Conservation (phyloP, 177 flowering plant species). For the Vitis hybrid region DNA sequence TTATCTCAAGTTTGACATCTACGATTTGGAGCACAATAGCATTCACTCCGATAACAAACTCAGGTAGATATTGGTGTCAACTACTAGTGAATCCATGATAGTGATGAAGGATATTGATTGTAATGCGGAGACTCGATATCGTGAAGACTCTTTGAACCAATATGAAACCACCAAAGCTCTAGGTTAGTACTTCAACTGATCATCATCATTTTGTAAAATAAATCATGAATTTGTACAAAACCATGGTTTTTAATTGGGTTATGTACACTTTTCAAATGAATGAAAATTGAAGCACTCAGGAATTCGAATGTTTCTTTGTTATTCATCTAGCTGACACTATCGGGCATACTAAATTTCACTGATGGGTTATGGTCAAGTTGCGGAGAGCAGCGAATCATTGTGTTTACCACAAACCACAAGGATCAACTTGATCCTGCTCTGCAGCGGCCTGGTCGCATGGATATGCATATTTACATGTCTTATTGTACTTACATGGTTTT, state of each 20-base stretch:
- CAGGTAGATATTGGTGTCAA: conserved; percentile 29
- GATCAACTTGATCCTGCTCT: conserved; percentile 37
- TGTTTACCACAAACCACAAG: conserved; percentile 38
- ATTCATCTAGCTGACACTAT: conserved; percentile 22
- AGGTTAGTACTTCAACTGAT: no score
- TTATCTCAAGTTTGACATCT: conserved; percentile 43
- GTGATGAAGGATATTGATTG: conserved; percentile 52
- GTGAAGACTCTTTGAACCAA: conserved; percentile 2
- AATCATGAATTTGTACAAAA: no score
- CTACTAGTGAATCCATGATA: conserved; percentile 38
- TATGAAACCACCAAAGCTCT: no score
- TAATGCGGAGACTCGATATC: conserved; percentile 21
- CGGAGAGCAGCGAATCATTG: conserved; percentile 42
- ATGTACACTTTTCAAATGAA: no score
- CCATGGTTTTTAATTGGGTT: neutral
- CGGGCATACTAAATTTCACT: conserved; percentile 33
- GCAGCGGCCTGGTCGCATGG: conserved; percentile 43
- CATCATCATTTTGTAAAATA: no score
- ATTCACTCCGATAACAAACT: conserved; percentile 23
- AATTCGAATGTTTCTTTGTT: neutral
- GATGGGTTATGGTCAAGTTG: conserved; percentile 47
- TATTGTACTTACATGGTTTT: conserved; percentile 33
- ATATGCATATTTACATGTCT: conserved; percentile 40
- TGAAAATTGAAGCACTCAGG: no score
- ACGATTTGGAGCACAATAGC: conserved; percentile 34